Percentiles rank a stretch among this genome's conserved stretches.
Conservation (phyloP, 1,284 basidiomycete genomes). For the Heimioporus retisporus region DNA sequence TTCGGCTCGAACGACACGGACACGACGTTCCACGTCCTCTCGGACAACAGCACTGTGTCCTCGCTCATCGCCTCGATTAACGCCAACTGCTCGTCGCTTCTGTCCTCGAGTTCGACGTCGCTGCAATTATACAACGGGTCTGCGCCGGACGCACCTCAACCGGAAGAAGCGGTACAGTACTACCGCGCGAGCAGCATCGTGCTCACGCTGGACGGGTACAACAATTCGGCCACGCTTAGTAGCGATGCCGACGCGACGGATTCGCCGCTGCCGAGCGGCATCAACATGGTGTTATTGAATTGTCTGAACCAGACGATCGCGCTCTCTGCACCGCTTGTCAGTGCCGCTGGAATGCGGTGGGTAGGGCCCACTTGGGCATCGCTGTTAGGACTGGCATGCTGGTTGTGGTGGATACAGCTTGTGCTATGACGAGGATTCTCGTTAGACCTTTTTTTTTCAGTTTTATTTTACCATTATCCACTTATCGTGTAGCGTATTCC, state of each 20-base stretch:
- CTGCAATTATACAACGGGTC: slow-evolving; percentile 33
- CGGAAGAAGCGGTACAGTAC: slow-evolving; percentile 52
- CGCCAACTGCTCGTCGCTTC: slow-evolving; percentile 55
- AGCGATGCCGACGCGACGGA: slow-evolving; percentile 40
- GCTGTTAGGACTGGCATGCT: slow-evolving; percentile 25
- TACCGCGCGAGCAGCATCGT: slow-evolving; percentile 51
- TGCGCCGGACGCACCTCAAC: slow-evolving; percentile 27
- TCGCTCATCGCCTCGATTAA: slow-evolving; percentile 60
- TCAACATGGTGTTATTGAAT: slow-evolving; percentile 50
- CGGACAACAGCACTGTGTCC: slow-evolving; percentile 66
- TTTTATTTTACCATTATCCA: neutral
- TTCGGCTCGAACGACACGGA: slow-evolving; percentile 54
- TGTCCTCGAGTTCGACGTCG: slow-evolving; percentile 34
- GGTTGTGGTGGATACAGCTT: slow-evolving; percentile 27
- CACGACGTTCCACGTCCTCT: slow-evolving; percentile 61
- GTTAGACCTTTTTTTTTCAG: neutral
- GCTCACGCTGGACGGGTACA: slow-evolving; percentile 57
- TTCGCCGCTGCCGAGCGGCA: slow-evolving; percentile 47
- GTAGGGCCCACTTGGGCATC: slow-evolving; percentile 8
- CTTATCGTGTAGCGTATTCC: too few species aligned
- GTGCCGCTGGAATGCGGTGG: slow-evolving; percentile 17
- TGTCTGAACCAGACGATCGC: slow-evolving; percentile 60
- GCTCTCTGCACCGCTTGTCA: slow-evolving; percentile 47
- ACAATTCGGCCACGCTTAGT: slow-evolving; percentile 47
- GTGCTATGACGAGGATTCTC: neutral